A percentile compares a stretch with the other conserved stretches of the same genome.
These are phyloP conservation scores for Alternaria panax DNA, from an alignment of 2,329 filamentous ascomycete genomes.

Conservation along the genomic window DNA sequence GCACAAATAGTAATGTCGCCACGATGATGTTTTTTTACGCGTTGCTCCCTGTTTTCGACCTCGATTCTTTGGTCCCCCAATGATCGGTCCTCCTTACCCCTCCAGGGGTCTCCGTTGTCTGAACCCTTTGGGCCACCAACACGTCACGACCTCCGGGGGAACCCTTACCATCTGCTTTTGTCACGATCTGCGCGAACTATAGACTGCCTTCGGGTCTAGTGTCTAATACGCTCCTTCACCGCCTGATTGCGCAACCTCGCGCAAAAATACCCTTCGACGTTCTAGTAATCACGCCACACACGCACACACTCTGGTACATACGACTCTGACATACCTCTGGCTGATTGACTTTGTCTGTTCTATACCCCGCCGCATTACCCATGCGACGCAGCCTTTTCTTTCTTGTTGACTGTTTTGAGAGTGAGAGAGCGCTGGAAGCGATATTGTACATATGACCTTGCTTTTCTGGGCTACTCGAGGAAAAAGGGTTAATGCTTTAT, in stretches of 20 bases:
- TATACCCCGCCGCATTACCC: constrained; percentile 30
- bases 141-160: background rate
- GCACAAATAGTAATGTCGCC: constrained; percentile 40
- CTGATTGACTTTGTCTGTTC: constrained; percentile 29
- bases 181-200: constrained; percentile 18
- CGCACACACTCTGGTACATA: constrained; percentile 8
- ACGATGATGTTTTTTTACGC: constrained; percentile 42
- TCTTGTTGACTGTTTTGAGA: constrained; percentile 9
- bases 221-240: constrained; percentile 38
- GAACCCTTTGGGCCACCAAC: background rate
- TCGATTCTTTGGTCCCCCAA: constrained; percentile 31
- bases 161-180: background rate
- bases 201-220: constrained; percentile 22
- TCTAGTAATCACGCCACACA: constrained; percentile 12
- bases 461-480: background rate
- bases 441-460: constrained; percentile 26
- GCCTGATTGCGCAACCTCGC: constrained; percentile 16
- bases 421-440: constrained; percentile 4
- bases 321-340: constrained; percentile 9
- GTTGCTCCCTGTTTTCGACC: constrained; percentile 31
- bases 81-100: constrained; percentile 18
- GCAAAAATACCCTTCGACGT: constrained; percentile 22
- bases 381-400: constrained; percentile 15
- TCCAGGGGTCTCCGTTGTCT: background rate
- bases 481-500: constrained; percentile 16